Evolutionary conservation across 306 rosid genomes (phyloP).

Genomic region (Glycine latifolia): DNA sequence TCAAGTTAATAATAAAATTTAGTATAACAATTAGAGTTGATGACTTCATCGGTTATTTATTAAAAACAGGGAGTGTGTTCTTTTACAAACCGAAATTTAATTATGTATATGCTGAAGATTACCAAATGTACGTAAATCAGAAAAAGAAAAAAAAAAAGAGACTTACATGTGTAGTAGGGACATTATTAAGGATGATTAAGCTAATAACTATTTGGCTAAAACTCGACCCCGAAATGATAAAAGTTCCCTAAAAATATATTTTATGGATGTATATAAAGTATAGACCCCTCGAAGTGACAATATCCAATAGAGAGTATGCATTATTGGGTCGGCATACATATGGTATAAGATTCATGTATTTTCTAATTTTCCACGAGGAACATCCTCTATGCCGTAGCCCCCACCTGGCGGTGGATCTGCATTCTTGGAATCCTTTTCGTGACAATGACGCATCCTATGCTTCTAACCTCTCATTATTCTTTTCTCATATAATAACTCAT

Average conservation of each 20-base stretch:
- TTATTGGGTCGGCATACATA: constrained; percentile 20
- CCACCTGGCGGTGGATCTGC: constrained; percentile 47
- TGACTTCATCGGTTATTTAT: neutral
- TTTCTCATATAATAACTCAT: neutral
- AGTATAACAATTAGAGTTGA: neutral
- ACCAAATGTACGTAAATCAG: neutral
- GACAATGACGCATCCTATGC: constrained; percentile 53
- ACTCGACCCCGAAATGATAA: no score
- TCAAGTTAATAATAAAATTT: no score
- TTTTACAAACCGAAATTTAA: neutral
- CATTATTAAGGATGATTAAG: neutral
- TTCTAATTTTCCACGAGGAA: constrained; percentile 7
- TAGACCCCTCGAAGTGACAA: neutral
- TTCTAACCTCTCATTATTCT: constrained; percentile 23
- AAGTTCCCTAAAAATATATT: neutral
- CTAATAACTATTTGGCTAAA: neutral
- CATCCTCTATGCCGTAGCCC: constrained; percentile 44
- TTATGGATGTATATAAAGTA: neutral
- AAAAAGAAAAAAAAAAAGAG: no score
- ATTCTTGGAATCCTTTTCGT: constrained; percentile 46
- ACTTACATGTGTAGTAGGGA: neutral
- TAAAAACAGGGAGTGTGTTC: neutral
- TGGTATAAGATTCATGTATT: neutral
- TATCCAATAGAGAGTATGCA: neutral
- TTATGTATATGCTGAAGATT: neutral